phyloP scores from a whole-genome alignment of 1,284 basidiomycete species.

The Trametes hirsuta region DNA sequence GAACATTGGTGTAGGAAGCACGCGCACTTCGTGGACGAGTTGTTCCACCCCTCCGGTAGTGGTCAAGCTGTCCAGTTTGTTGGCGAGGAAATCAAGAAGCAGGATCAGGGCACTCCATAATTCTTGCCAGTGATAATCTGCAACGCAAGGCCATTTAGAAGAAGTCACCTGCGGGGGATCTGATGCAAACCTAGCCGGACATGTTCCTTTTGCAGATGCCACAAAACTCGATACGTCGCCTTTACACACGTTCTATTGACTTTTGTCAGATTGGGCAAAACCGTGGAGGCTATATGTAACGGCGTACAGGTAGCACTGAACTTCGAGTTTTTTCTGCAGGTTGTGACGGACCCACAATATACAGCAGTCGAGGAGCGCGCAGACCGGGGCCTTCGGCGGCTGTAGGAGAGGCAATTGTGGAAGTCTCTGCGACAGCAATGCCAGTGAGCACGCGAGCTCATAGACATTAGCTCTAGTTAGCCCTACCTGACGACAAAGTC shows the following conservation, averaged over 20 bases:
- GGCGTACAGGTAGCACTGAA: slow-evolving; percentile 55
- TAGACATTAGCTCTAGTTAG: slow-evolving; percentile 14
- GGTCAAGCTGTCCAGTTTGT: slow-evolving; percentile 50
- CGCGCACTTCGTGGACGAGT: slow-evolving; percentile 53
- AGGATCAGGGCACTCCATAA: slow-evolving; percentile 60
- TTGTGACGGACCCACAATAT: slow-evolving; percentile 72
- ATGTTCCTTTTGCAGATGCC: slow-evolving; percentile 55
- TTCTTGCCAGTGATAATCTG: slow-evolving; percentile 68
- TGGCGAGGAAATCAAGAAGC: slow-evolving; percentile 56
- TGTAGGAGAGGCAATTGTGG: slow-evolving; percentile 50
- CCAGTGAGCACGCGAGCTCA: background rate
- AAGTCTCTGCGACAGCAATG: slow-evolving; percentile 41
- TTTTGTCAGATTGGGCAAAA: background rate
- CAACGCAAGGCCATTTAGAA: background rate
- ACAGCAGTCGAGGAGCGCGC: slow-evolving; percentile 64
- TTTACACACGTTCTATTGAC: slow-evolving; percentile 46
- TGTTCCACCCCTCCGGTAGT: slow-evolving; percentile 54
- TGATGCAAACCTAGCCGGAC: slow-evolving; percentile 51
- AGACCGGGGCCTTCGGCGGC: slow-evolving; percentile 47
- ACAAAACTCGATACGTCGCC: slow-evolving; percentile 54
- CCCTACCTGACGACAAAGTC: slow-evolving; percentile 66
- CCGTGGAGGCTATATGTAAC: background rate
- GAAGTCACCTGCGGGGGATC: background rate
- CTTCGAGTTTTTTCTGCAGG: slow-evolving; percentile 61
- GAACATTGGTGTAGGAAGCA: background rate